Evolutionary conservation across 805 yeast genomes (phyloP).

Genomic region (Pichia membranifaciens): DNA sequence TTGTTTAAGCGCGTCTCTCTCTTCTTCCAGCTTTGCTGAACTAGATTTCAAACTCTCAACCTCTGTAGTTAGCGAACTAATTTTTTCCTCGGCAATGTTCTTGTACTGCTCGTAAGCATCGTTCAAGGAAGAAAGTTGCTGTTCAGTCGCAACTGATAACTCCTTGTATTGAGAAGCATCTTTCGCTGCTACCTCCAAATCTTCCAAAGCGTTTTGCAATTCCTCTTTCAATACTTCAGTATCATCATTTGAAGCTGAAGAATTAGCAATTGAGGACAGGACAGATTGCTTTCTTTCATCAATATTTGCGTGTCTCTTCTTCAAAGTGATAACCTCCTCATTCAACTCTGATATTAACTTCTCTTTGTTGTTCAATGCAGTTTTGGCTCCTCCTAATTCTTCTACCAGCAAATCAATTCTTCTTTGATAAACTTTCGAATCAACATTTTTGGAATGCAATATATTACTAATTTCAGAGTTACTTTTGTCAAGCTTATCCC

Average conservation of each 20-base stretch:
- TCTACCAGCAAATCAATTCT: slow-evolving; percentile 51
- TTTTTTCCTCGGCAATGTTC: slow-evolving; percentile 22
- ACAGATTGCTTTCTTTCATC: slow-evolving; percentile 26
- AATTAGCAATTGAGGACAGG: slow-evolving; percentile 22
- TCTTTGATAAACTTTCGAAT: slow-evolving; percentile 50
- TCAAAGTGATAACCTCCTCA: slow-evolving; percentile 32
- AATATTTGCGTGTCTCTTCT: slow-evolving; percentile 26
- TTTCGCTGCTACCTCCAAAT: slow-evolving; percentile 51
- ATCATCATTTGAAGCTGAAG: slow-evolving; percentile 21
- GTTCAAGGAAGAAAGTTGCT: slow-evolving; percentile 51
- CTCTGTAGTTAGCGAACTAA: slow-evolving; percentile 12
- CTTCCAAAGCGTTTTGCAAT: slow-evolving; percentile 39
- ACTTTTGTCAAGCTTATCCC: slow-evolving; percentile 42
- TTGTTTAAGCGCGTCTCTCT: slow-evolving; percentile 14
- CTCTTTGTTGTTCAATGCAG: slow-evolving; percentile 38
- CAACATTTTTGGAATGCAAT: slow-evolving; percentile 50
- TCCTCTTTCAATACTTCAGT: slow-evolving; percentile 27
- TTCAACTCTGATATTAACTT: slow-evolving; percentile 35
- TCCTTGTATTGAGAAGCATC: slow-evolving; percentile 54
- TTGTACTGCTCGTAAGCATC: slow-evolving; percentile 46
- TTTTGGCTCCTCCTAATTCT: slow-evolving; percentile 38
- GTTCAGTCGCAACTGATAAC: slow-evolving; percentile 64
- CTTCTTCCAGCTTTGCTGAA: slow-evolving; percentile 11
- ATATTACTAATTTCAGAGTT: slow-evolving; percentile 46
- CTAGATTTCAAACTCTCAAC: slow-evolving; percentile 14